These are phyloP conservation scores for Hemisphaericaspora nanyangensis DNA, from an alignment of 805 yeast species.

Conservation along the genomic window DNA sequence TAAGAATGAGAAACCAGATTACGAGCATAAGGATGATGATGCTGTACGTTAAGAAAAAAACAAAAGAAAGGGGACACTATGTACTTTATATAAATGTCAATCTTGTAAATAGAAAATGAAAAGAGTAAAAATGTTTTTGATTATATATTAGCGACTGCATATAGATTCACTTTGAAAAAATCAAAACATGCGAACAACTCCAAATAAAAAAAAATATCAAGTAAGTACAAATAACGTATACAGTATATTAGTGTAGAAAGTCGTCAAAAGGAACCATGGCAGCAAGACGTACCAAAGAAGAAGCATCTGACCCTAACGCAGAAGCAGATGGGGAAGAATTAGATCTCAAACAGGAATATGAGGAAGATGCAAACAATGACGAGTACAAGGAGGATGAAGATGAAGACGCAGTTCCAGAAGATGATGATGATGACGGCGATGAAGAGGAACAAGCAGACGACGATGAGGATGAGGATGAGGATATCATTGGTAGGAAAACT, in stretches of 20 bases:
- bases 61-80: not conserved
- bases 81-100: not conserved
- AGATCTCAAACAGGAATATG: slow-evolving; percentile 13
- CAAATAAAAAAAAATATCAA: no score
- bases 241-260: no score
- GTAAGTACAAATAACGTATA: no score
- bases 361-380: slow-evolving; percentile 15
- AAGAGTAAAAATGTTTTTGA: slow-evolving; percentile 4
- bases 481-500: not conserved
- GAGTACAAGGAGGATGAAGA: slow-evolving; percentile 11
- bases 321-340: slow-evolving; percentile 9
- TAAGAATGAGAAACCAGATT: slow-evolving; percentile 27
- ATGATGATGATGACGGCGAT: slow-evolving; percentile 9
- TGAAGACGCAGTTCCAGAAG: slow-evolving; percentile 10
- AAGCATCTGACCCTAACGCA: not conserved
- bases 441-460: slow-evolving; percentile 10
- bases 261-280: no score
- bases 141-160: not conserved
- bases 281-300: not conserved
- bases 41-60: not conserved
- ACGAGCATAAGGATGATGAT: slow-evolving; percentile 24
- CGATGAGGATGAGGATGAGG: slow-evolving; percentile 22
- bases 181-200: not conserved
- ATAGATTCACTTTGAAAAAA: not conserved
- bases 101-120: slow-evolving; percentile 1